Conservation (phyloP, 176 grass and related monocot genomes). For the Phoenix dactylifera region DNA sequence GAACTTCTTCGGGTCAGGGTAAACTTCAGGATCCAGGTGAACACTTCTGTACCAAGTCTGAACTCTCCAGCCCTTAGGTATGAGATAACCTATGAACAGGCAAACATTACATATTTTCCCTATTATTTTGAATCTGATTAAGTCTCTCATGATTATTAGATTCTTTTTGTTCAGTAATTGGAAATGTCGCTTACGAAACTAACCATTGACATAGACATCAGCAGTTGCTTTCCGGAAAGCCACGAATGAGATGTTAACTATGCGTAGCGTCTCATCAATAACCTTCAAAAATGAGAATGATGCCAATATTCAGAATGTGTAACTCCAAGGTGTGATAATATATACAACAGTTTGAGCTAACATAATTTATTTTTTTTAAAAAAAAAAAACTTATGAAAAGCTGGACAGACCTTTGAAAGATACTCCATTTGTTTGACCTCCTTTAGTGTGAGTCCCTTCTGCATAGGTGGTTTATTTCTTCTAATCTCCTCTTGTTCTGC, state of each 20-base stretch:
- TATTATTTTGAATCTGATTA: neutral
- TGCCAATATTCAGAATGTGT: neutral
- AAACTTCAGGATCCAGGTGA: slow-evolving; percentile 81
- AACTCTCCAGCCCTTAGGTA: slow-evolving; percentile 81
- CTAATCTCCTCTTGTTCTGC: slow-evolving; percentile 84
- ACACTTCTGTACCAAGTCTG: slow-evolving; percentile 86
- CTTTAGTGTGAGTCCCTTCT: slow-evolving; percentile 58
- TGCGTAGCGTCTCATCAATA: slow-evolving; percentile 73
- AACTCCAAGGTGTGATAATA: neutral
- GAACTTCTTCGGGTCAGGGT: slow-evolving; percentile 54
- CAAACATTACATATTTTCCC: neutral
- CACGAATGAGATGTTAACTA: slow-evolving; percentile 81
- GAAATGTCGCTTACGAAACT: slow-evolving; percentile 3
- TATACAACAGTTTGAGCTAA: neutral
- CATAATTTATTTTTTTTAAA: no score
- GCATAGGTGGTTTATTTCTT: slow-evolving; percentile 37
- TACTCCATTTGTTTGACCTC: slow-evolving; percentile 94
- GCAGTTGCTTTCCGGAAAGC: slow-evolving; percentile 64
- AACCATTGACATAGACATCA: slow-evolving; percentile 59
- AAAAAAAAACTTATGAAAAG: neutral
- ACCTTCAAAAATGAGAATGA: slow-evolving; percentile 31
- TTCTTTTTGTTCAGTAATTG: neutral
- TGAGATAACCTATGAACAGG: slow-evolving; percentile 53
- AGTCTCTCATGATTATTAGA: neutral
- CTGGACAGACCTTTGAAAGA: slow-evolving; percentile 58